These are phyloP conservation scores for Brassica nigra DNA, from an alignment of 345 rosid species.

Conservation along the genomic window DNA sequence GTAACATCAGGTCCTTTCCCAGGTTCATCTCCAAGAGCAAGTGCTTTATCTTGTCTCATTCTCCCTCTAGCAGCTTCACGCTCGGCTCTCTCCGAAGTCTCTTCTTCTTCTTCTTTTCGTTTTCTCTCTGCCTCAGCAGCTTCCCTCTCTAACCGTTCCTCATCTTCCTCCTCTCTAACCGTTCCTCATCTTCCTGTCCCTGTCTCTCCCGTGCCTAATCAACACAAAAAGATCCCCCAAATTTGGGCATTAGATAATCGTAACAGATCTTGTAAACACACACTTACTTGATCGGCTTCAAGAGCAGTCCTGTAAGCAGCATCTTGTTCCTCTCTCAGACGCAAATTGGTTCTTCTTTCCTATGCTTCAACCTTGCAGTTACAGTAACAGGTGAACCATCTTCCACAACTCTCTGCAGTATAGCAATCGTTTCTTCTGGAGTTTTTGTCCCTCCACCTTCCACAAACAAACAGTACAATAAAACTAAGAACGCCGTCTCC, in stretches of 20 bases:
- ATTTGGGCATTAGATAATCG: background rate
- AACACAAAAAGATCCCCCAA: constrained; percentile 10
- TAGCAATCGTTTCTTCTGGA: constrained; percentile 69
- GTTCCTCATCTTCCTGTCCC: constrained; percentile 85
- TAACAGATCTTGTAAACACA: background rate
- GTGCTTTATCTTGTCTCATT: constrained; percentile 85
- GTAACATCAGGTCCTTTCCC: constrained; percentile 88
- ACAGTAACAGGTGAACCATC: constrained; percentile 83
- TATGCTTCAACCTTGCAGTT: constrained; percentile 84
- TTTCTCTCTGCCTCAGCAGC: constrained; percentile 92
- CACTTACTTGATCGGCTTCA: constrained; percentile 92
- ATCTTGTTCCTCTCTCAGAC: constrained; percentile 95
- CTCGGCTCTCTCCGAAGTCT: constrained; percentile 64
- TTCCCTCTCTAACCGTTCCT: constrained; percentile 35
- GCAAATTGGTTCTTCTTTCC: constrained; percentile 80
- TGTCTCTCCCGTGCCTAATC: constrained; percentile 81
- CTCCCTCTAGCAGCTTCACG: constrained; percentile 76
- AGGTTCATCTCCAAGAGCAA: constrained; percentile 37
- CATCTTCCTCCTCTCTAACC: constrained; percentile 44
- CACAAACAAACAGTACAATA: constrained; percentile 20
- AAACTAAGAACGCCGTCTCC: background rate
- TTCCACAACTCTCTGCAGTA: constrained; percentile 82
- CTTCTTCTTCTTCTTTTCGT: constrained; percentile 89
- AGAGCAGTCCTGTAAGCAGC: constrained; percentile 95
- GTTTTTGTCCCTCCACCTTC: constrained; percentile 88